Conservation (phyloP, 768 basidiomycete genomes). For the Pholiota conissans region DNA sequence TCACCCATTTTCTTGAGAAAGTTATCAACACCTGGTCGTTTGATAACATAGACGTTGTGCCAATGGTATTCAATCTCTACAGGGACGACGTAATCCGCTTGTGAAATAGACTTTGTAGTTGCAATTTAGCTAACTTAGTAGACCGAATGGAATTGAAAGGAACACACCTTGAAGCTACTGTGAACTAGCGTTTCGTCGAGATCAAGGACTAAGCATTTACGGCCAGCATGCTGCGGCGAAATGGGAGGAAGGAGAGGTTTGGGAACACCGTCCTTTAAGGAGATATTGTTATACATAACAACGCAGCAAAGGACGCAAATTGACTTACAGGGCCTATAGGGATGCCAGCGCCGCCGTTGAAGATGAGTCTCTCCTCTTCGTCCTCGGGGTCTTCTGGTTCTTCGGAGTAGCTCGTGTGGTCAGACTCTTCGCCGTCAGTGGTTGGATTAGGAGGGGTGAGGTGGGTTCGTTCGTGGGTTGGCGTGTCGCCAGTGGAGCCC, state of each 20-base stretch:
- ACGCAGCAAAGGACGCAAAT: neutral
- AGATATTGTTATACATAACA: conserved; percentile 1
- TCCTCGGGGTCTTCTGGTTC: conserved; percentile 74
- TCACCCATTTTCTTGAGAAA: conserved; percentile 98
- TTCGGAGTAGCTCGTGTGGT: conserved; percentile 65
- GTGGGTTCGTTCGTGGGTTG: conserved; percentile 33
- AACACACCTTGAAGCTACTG: conserved; percentile 90
- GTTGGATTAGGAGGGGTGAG: conserved; percentile 32
- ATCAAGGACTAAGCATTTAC: conserved; percentile 96
- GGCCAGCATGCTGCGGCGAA: conserved; percentile 76
- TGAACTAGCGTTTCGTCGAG: conserved; percentile 97
- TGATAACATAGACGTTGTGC: conserved; percentile 99
- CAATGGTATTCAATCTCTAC: conserved; percentile 98
- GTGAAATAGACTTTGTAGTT: conserved; percentile 70
- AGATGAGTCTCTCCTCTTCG: conserved; percentile 87
- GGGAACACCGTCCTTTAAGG: conserved; percentile 75
- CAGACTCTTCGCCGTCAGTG: conserved; percentile 59
- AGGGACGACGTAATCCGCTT: conserved; percentile 97
- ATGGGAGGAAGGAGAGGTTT: conserved; percentile 86
- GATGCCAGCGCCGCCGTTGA: conserved; percentile 92
- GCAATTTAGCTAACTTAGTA: conserved; percentile 1
- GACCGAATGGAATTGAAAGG: neutral
- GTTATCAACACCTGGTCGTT: conserved; percentile 95
- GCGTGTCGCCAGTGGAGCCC: conserved; percentile 65
- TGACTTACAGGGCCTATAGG: conserved; percentile 85